phyloP scores from a whole-genome alignment of 2,329 filamentous ascomycete genomes.

The Metarhizium guizhouense region DNA sequence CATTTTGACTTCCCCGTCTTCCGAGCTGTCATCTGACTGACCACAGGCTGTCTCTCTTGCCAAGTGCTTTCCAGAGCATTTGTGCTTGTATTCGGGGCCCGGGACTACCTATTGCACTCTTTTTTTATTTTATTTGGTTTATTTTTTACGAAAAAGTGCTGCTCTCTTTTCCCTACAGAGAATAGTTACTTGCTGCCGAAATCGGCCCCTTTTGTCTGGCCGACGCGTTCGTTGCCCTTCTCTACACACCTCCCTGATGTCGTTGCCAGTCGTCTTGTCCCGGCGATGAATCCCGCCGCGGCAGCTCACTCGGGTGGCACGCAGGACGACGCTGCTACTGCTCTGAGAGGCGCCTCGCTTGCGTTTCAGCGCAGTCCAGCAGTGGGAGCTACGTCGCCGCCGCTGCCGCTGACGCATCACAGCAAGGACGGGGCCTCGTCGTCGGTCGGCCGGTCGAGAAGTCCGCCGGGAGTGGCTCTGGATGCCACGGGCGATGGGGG shows the following conservation, averaged over 20 bases:
- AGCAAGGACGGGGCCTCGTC: too few relatives aligned
- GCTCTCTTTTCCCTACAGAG: too few relatives aligned
- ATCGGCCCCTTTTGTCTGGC: background rate
- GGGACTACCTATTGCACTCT: too few relatives aligned
- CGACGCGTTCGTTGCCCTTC: background rate
- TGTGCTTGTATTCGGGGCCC: background rate
- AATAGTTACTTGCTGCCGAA: too few relatives aligned
- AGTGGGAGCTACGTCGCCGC: constrained; percentile 4
- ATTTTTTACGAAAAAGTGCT: too few relatives aligned
- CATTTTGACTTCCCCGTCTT: background rate
- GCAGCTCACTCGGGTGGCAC: constrained; percentile 18
- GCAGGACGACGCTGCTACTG: constrained; percentile 30
- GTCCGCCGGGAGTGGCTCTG: background rate
- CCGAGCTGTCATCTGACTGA: background rate
- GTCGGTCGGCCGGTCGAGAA: constrained; percentile 18
- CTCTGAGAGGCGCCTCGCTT: constrained; percentile 44
- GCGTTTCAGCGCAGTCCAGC: constrained; percentile 35
- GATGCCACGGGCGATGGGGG: background rate
- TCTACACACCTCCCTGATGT: constrained; percentile 8
- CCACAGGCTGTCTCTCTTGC: background rate
- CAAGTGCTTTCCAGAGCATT: background rate
- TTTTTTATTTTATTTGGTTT: too few relatives aligned
- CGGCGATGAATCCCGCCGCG: constrained; percentile 27
- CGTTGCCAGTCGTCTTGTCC: background rate
- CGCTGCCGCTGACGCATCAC: constrained; percentile 2